phyloP scores from a whole-genome alignment of 352 stramenopile species.

The Pythium scleroteichum region DNA sequence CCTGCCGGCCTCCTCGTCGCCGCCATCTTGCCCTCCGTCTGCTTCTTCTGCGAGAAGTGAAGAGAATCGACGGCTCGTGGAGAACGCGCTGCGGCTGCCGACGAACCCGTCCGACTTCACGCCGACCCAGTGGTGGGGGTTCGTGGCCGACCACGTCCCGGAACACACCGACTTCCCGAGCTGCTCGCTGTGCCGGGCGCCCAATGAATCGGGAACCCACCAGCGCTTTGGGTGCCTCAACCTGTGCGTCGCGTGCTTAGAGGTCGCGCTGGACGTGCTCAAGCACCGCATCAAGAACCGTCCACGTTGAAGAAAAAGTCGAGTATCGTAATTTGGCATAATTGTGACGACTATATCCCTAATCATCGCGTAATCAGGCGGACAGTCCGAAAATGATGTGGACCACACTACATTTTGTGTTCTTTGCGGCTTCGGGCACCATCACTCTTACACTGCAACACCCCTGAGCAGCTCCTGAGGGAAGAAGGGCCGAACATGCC shows the following conservation, averaged over 20 bases:
- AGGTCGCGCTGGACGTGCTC: neutral
- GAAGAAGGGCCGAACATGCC: too few relatives aligned
- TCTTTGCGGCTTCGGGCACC: neutral
- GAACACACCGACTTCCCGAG: neutral
- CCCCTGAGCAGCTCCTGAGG: too few relatives aligned
- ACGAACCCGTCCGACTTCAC: neutral
- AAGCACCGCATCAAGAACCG: neutral
- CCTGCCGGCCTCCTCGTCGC: neutral
- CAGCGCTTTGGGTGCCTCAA: constrained; percentile 10
- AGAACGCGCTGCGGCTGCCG: neutral
- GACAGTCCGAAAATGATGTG: too few relatives aligned
- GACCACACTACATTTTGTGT: constrained; percentile 1
- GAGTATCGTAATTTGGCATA: too few relatives aligned
- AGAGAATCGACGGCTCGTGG: too few relatives aligned
- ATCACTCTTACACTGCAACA: constrained; percentile 7
- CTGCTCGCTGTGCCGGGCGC: constrained; percentile 9
- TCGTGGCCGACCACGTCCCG: neutral
- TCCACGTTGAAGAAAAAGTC: neutral
- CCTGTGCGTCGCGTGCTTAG: constrained; percentile 13
- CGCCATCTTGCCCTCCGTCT: neutral
- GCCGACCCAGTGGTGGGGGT: neutral
- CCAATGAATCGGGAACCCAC: constrained; percentile 11
- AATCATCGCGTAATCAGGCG: too few relatives aligned
- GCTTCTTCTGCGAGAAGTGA: too few relatives aligned
- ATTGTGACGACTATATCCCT: too few relatives aligned